Evolutionary conservation across 208 protist species (phyloP), one percentile per base, ranked within the genome.

Genomic region (Blastocrithidia nonstop): DNA sequence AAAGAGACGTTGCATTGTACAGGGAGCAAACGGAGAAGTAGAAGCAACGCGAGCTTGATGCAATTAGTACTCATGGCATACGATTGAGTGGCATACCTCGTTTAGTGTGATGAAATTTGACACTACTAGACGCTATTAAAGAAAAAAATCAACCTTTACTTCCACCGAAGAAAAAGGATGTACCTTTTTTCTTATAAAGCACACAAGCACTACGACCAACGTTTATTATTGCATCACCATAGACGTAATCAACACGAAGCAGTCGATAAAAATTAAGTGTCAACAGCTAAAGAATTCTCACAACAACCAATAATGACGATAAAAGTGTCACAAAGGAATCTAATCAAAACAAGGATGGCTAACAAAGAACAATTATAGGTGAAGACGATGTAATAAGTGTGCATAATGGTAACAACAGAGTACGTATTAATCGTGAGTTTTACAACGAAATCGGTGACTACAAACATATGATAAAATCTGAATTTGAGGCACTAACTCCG

Each of bases 111-210:
- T 85, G 75, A 41, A 80, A 85, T 58, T 58, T 91, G 22, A 83
- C 77, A 6, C 50, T 91, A 28, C 54, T 94, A 20, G 85, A 94
- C 26, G 71, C 84, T 37, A 90, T 94, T 42, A 86, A 80, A 58
- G 70, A 89, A 57, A 84, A 85, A 66, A 94, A 91, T 51, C 67
- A 82, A 45, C 85, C 85, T 13, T 45, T 94, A 25, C 59, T 89
- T 25, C 85, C 85, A 16, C 81, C 85, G 5, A 90, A 94, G 58
- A 94, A 94, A 45, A 72, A 77, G 47, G 73, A 89, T 52, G 69
- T 88, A 31, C 85, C 85, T 9, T 94, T 94, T 49, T 94, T 94
- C 59, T 63, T 94, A n/a, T 70, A 75, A 7, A 81, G 73, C 4
- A 78, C 72, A 31, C 77, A 88, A 49, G 46, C 46, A 3, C 63